Base-by-base conservation (phyloP, 192 early-diverging fungal genomes). In the Linnemannia exigua region DNA sequence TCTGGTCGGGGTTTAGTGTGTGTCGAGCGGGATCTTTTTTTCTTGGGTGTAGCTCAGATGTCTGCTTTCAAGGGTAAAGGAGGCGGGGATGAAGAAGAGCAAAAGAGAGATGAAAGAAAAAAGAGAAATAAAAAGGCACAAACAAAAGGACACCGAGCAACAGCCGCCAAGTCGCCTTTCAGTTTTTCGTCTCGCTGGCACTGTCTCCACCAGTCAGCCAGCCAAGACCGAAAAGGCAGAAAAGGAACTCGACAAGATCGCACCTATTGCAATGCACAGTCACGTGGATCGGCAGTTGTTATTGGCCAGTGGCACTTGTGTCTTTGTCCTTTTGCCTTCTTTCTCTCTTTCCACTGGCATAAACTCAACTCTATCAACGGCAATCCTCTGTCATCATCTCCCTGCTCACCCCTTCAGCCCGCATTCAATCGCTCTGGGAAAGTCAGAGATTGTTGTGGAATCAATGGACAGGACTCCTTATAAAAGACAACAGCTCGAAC, bases 391-490 rank as follows among this genome's bases (percentile, higher is more conserved):
- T 41, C 33, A 70, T 41, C 58, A 31, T 63, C 58, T 63, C 28
- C 4, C 22, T 9, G 52, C 11, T n/a, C 28, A 31, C 28, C 28
- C 14, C 31, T 22, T 14, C 58, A 33, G 58, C 15, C 58, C 14
- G 12, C 28, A 9, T 25, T 16, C n/a, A 31, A 33, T 25, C 58
- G 6, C 12, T 25, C 28, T 31, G n/a, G 8, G 25, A 38, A 20
- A 37, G 41, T n/a, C n/a, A n/a, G 25, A 28, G 70, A 71, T 22
- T 48, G 44, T 37, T 16, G 72, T 76, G 74, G 75, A 52, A 20
- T 67, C 70, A 44, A 76, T 82, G 80, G 75, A 82, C 58, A 38
- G 35, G 80, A 51, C 44, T n/a, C 67, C 22, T 31, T 67, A 61
- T 25, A 72, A 70, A 66, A 70, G 76, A 61, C 19, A 68, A 16